Percentiles rank a stretch among this genome's conserved stretches.
These are phyloP conservation scores for Tricholoma terreum DNA, from an alignment of 768 basidiomycete species.

Conservation along the genomic window DNA sequence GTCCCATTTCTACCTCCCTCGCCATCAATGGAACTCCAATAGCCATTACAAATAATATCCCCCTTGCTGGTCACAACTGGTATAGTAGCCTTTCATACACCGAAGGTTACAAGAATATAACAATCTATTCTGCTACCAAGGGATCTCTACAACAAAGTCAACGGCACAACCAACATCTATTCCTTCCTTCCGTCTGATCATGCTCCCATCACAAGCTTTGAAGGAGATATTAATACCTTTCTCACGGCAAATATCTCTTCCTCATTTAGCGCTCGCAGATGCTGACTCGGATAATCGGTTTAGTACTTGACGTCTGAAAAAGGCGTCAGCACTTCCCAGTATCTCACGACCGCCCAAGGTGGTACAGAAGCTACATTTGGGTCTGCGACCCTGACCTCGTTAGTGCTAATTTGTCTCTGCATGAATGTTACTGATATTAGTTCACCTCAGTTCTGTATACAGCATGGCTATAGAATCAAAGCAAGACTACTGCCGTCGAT, in stretches of 20 bases:
- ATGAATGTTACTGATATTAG: neutral
- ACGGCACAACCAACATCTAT: conserved; percentile 50
- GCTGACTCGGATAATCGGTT: neutral
- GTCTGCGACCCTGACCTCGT: conserved; percentile 54
- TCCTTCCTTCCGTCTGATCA: conserved; percentile 43
- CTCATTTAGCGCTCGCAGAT: neutral
- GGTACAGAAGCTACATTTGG: conserved; percentile 64
- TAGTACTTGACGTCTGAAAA: conserved; percentile 51
- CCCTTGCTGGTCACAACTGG: conserved; percentile 52
- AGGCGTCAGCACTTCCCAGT: conserved; percentile 49
- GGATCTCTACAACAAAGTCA: conserved; percentile 54
- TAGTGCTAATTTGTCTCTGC: conserved; percentile 14
- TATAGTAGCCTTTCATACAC: conserved; percentile 12
- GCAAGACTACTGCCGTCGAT: neutral
- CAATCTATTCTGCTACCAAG: conserved; percentile 21
- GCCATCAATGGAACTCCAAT: conserved; percentile 42
- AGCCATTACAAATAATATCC: conserved; percentile 43
- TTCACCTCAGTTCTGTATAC: conserved; percentile 37
- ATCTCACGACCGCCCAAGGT: conserved; percentile 55
- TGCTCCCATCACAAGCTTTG: conserved; percentile 44
- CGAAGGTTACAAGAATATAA: neutral
- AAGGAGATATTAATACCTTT: conserved; percentile 52
- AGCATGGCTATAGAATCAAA: conserved; percentile 35
- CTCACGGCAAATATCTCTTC: conserved; percentile 35
- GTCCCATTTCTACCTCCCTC: conserved; percentile 54